Evolutionary conservation across 2,329 filamentous ascomycete species (phyloP).

Genomic region (Epichloe sp.): DNA sequence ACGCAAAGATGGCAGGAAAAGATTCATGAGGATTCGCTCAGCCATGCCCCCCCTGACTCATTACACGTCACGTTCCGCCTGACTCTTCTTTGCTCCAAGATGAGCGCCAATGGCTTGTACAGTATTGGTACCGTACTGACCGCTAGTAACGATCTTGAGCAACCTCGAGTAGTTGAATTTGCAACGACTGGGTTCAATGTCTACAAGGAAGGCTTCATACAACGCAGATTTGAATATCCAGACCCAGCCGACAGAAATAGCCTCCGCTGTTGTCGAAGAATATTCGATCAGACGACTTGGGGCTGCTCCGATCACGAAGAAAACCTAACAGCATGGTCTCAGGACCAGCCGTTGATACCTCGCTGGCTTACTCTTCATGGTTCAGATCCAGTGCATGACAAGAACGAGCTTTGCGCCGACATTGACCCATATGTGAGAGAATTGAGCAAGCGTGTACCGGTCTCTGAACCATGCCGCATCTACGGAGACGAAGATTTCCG

Average conservation of each 20-base stretch:
- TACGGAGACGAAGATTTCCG: constrained; percentile 3
- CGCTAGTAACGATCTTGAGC: neutral
- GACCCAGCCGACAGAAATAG: neutral
- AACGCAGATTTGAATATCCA: neutral
- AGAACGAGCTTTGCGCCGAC: neutral
- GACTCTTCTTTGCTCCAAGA: neutral
- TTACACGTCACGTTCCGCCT: neutral
- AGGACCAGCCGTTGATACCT: neutral
- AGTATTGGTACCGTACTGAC: constrained; percentile 1
- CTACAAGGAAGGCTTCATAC: constrained; percentile 3
- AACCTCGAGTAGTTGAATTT: neutral
- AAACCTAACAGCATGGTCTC: constrained; percentile 1
- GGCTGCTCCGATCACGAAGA: neutral
- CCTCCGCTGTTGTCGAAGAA: neutral
- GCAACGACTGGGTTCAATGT: constrained; percentile 2
- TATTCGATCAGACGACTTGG: neutral
- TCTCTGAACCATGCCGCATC: neutral
- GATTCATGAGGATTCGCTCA: neutral
- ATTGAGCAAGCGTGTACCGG: neutral
- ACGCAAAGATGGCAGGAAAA: neutral
- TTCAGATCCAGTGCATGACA: neutral
- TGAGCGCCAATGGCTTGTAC: constrained; percentile 2
- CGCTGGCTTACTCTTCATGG: neutral
- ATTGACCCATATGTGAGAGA: neutral
- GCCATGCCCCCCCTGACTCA: too few relatives aligned